Evolutionary conservation across 75 land plant species (phyloP), one percentile per base, ranked within the genome.

Genomic region (Pinus albicaulis): DNA sequence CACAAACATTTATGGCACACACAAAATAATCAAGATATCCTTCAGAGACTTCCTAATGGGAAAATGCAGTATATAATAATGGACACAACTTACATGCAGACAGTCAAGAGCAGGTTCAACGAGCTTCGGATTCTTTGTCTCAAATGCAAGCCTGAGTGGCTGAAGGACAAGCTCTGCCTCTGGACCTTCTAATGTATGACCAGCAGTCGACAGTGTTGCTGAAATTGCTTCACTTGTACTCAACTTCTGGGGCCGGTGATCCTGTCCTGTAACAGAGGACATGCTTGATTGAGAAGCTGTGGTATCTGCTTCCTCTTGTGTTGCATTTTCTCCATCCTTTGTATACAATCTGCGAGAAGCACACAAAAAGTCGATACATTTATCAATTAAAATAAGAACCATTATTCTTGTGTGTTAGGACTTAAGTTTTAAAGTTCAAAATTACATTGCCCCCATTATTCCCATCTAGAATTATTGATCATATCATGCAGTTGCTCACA

Each of bases 81-180:
- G n/a, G 62, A 20, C 24, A 22, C 57, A 79, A 56, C 78, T 80
- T 89, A 97, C 99, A 86, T 97, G 99, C 44, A 97, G 84, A 74
- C 99, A 97, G 81, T 97, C 99, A 76, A 97, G 88, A 72, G 99
- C 98, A 76, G 88, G 81, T 70, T 97, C 99, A 25, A 90, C 79
- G 44, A 97, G 78, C 78, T 92, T 97, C 14, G 90, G 80, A 80
- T 94, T 92, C 83, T 92, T 94, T 41, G 99, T 90, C 80, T 94
- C 98, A 82, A 94, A 87, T 25, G 99, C 99, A 76, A 97, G 92
- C 26, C 92, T 86, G 68, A 97, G 87, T 19, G 99, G 99, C 69
- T 80, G 94, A 69, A 94, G 56, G 23, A 97, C 91, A 74, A 97
- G 82, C 76, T 97, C 98, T 55, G 88, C 87, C 36, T 90, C 91